Base-by-base conservation (phyloP, 2,329 filamentous ascomycete genomes). In the Onygena corvina region DNA sequence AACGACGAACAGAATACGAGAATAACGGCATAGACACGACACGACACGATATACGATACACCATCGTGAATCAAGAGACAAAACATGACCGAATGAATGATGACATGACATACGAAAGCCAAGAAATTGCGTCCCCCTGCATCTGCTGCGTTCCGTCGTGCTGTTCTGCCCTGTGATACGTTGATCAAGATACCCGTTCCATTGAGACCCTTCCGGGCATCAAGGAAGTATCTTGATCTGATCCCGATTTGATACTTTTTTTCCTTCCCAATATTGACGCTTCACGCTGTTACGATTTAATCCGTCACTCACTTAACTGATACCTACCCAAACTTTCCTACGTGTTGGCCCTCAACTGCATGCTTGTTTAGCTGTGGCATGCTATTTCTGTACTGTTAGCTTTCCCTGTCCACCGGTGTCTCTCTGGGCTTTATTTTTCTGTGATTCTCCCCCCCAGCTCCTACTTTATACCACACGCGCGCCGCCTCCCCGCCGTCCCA, bases 291-390 rank as follows among this genome's bases (percentile, higher is more conserved):
- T 20, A 46, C 29, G 42, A 46, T 46, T 46, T 46, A 46, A 46
- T 46, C 42, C 42, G 42, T 46, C 42, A 31, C 23, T 46, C 42
- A n/a, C 14, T 46, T 44, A 14, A 29, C 12, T 21, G 29, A 46
- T 9, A 36, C 23, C 30, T 16, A 44, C 16, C 42, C 5, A 9
- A 16, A 20, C 18, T 46, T 46, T 30, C 23, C 7, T 16, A 6
- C 5, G 16, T 21, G 18, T 38, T 38, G 35, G 16, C 18, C n/a
- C 18, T 40, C 36, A 9, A 40, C 14, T 38, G 18, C 21, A 5
- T 40, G 9, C 25, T 23, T 20, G 11, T 40, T 20, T 18, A 6
- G n/a, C 16, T 18, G 5, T 40, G 16, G 16, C 7, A 16, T 40
- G 35, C 11, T 44, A 16, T 44, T 40, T 40, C 11, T 40, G 36